These are phyloP conservation scores for Yamadazyma taylorii DNA, from an alignment of 1,139 yeast species.

Conservation along the genomic window DNA sequence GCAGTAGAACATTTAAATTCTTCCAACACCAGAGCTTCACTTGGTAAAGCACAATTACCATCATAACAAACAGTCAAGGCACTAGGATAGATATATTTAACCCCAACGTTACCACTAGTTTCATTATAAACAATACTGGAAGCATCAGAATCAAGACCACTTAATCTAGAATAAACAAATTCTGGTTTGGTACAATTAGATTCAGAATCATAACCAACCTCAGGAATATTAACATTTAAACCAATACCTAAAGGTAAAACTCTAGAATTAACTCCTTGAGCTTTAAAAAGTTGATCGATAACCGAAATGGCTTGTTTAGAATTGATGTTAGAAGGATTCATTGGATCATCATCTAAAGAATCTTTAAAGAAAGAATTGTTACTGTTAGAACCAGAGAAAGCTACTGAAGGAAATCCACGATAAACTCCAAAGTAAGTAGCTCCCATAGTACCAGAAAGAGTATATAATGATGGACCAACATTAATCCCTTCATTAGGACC, in stretches of 20 bases:
- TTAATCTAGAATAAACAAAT: slow-evolving; percentile 37
- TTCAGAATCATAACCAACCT: slow-evolving; percentile 32
- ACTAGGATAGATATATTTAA: slow-evolving; percentile 12
- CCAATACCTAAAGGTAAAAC: slow-evolving; percentile 44
- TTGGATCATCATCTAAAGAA: slow-evolving; percentile 31
- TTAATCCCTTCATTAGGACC: slow-evolving; percentile 52
- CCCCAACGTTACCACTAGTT: slow-evolving; percentile 25
- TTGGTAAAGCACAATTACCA: slow-evolving; percentile 40
- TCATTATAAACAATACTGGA: slow-evolving; percentile 33
- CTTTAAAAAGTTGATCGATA: slow-evolving; percentile 31
- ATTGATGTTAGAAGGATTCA: slow-evolving; percentile 38
- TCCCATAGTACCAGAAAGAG: slow-evolving; percentile 48
- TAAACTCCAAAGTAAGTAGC: slow-evolving; percentile 45
- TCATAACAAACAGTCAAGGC: slow-evolving; percentile 28
- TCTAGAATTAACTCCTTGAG: slow-evolving; percentile 30
- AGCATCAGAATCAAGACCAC: slow-evolving; percentile 32
- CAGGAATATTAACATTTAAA: slow-evolving; percentile 42
- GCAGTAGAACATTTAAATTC: slow-evolving; percentile 31
- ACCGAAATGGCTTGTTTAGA: slow-evolving; percentile 33
- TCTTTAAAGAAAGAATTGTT: slow-evolving; percentile 47
- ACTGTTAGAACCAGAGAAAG: slow-evolving; percentile 44
- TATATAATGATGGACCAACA: slow-evolving; percentile 39
- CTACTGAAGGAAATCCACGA: slow-evolving; percentile 44
- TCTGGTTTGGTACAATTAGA: slow-evolving; percentile 33
- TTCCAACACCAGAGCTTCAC: slow-evolving; percentile 29